A percentile compares a stretch with the other conserved stretches of the same genome.
Evolutionary conservation across 2,329 filamentous ascomycete species (phyloP).

Genomic region (Ophiostoma populinum): DNA sequence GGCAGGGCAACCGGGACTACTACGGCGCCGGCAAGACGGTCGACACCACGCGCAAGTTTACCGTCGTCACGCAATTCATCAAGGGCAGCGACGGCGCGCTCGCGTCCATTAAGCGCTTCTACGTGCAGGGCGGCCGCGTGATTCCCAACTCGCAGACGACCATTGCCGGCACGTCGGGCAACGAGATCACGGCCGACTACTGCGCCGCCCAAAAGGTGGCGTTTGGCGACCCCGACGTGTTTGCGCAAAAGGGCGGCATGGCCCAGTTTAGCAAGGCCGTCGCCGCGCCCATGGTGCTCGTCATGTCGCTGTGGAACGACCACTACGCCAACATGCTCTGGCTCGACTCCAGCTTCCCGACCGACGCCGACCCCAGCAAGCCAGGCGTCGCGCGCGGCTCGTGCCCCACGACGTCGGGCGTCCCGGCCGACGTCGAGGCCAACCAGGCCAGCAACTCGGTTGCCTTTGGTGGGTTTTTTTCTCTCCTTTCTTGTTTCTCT

Average conservation of each 20-base stretch:
- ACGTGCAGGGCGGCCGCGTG: constrained; percentile 39
- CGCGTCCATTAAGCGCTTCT: constrained; percentile 40
- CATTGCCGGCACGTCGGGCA: constrained; percentile 15
- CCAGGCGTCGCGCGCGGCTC: constrained; percentile 28
- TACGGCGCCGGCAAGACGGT: constrained; percentile 34
- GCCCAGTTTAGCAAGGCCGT: constrained; percentile 34
- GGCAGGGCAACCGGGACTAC: constrained; percentile 41
- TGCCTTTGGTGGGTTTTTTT: too few relatives aligned
- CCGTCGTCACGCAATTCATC: constrained; percentile 45
- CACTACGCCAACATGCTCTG: constrained; percentile 44
- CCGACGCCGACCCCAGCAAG: constrained; percentile 17
- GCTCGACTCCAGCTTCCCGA: constrained; percentile 41
- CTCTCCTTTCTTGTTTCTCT: too few relatives aligned
- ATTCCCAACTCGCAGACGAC: constrained; percentile 29
- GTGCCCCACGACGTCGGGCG: constrained; percentile 26
- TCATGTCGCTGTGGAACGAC: constrained; percentile 45
- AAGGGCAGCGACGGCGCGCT: constrained; percentile 27
- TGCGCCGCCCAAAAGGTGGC: constrained; percentile 35
- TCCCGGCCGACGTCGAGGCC: too few relatives aligned
- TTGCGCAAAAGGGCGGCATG: constrained; percentile 34
- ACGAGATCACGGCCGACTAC: constrained; percentile 32
- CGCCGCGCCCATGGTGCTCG: constrained; percentile 39
- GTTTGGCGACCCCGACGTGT: constrained; percentile 34
- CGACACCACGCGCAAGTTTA: constrained; percentile 39
- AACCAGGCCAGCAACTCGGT: too few relatives aligned